Conservation (phyloP, 2,329 filamentous ascomycete genomes). For the Neoarthrinium moseri region DNA sequence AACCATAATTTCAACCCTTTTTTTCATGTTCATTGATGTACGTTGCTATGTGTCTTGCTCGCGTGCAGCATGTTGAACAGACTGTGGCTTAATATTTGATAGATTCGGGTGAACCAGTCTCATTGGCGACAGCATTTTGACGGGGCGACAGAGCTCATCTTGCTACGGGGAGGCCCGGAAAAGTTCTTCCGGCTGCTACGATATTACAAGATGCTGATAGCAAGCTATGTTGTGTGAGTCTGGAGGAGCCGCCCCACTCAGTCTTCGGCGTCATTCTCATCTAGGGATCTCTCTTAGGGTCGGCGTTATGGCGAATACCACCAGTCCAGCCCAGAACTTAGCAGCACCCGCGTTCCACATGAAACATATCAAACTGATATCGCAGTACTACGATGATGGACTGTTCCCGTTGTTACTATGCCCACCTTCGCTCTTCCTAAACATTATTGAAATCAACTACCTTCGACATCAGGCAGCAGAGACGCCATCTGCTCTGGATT, state of each 20-base stretch:
- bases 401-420: slow-evolving; percentile 20
- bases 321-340: slow-evolving; percentile 27
- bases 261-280: no score
- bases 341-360: slow-evolving; percentile 14
- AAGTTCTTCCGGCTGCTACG: slow-evolving; percentile 13
- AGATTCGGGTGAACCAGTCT: slow-evolving; percentile 3
- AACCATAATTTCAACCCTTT: slow-evolving; percentile 26
- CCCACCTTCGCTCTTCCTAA: slow-evolving; percentile 22
- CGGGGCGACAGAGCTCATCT: slow-evolving; percentile 25
- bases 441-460: slow-evolving; percentile 27
- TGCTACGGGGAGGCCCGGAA: slow-evolving; percentile 26
- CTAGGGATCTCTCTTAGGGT: slow-evolving; percentile 14
- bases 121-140: slow-evolving; percentile 30
- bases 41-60: not conserved
- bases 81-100: no score
- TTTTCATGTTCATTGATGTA: slow-evolving; percentile 28
- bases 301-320: slow-evolving; percentile 30
- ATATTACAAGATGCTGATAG: slow-evolving; percentile 9
- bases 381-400: slow-evolving; percentile 15
- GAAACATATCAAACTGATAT: slow-evolving; percentile 21
- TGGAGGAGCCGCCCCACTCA: not conserved
- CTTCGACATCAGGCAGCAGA: slow-evolving; percentile 21
- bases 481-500: not conserved
- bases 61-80: no score
- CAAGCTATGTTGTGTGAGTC: slow-evolving; percentile 25